phyloP scores from a whole-genome alignment of 2,329 filamentous ascomycete species.

The Colletotrichum melonis region DNA sequence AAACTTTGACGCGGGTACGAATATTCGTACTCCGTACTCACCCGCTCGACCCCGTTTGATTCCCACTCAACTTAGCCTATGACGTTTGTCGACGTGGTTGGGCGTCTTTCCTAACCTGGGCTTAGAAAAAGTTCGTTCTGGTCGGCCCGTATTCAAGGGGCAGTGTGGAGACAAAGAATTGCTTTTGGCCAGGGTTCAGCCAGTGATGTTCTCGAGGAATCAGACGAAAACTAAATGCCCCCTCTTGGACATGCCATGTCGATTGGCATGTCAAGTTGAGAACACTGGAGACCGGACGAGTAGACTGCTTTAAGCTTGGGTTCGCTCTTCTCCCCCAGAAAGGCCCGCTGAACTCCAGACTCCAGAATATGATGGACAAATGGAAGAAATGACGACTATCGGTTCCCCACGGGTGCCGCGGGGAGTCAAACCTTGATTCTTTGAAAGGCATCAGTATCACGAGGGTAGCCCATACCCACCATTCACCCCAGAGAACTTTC shows the following conservation, averaged over 20 bases:
- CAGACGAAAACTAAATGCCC: background rate
- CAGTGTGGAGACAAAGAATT: background rate
- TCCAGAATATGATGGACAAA: background rate
- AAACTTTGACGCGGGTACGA: background rate
- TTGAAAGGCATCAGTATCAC: background rate
- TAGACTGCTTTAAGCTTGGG: background rate
- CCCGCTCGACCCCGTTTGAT: background rate
- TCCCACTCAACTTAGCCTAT: background rate
- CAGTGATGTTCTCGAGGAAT: background rate
- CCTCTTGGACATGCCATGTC: background rate
- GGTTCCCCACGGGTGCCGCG: background rate
- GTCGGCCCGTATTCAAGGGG: background rate
- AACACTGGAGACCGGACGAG: background rate
- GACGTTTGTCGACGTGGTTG: background rate
- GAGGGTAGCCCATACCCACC: background rate
- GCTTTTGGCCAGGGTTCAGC: background rate
- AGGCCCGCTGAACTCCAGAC: background rate
- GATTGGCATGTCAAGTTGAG: background rate
- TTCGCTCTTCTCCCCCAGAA: background rate
- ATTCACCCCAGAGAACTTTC: background rate
- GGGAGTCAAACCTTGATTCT: background rate
- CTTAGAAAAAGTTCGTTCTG: background rate
- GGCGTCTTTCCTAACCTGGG: background rate
- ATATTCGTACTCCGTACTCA: background rate
- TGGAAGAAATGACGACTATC: background rate